Conservation (phyloP, 2,329 filamentous ascomycete species). For the Tympanopsis confertula region DNA sequence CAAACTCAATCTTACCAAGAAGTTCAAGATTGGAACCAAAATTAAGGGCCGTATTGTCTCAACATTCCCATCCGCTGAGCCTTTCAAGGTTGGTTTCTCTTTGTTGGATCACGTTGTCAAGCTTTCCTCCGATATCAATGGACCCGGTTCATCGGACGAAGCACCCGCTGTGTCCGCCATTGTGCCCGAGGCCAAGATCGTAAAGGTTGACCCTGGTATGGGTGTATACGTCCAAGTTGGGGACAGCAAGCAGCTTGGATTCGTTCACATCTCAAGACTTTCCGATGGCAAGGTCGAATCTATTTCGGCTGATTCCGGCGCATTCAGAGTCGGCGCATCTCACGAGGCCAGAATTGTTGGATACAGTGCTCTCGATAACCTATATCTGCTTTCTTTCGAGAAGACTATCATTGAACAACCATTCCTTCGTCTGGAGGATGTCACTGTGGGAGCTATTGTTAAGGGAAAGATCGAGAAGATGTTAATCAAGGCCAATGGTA, state of each 20-base stretch:
- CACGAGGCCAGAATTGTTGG: slow-evolving; percentile 76
- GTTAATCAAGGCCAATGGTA: slow-evolving; percentile 64
- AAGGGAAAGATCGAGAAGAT: slow-evolving; percentile 78
- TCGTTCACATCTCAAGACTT: slow-evolving; percentile 87
- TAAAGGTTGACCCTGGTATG: slow-evolving; percentile 66
- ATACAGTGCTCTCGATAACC: slow-evolving; percentile 76
- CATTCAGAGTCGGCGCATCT: slow-evolving; percentile 65
- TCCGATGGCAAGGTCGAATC: slow-evolving; percentile 82
- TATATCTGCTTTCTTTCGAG: slow-evolving; percentile 78
- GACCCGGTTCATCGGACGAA: slow-evolving; percentile 36
- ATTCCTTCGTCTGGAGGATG: slow-evolving; percentile 84
- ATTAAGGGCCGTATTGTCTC: slow-evolving; percentile 79
- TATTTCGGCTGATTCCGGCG: slow-evolving; percentile 64
- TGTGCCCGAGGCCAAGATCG: slow-evolving; percentile 67
- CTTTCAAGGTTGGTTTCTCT: slow-evolving; percentile 78
- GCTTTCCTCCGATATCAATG: slow-evolving; percentile 27
- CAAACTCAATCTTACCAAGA: slow-evolving; percentile 59
- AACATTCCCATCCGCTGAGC: slow-evolving; percentile 69
- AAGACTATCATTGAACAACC: slow-evolving; percentile 72
- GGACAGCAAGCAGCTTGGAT: slow-evolving; percentile 61
- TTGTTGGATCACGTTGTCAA: slow-evolving; percentile 67
- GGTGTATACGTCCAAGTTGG: slow-evolving; percentile 44
- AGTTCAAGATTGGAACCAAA: slow-evolving; percentile 75
- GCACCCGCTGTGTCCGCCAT: slow-evolving; percentile 61
- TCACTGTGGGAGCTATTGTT: slow-evolving; percentile 69